Evolutionary conservation across 1,139 yeast genomes (phyloP), one percentile per base, ranked within the genome.

Genomic region (Pichia kudriavzevii): DNA sequence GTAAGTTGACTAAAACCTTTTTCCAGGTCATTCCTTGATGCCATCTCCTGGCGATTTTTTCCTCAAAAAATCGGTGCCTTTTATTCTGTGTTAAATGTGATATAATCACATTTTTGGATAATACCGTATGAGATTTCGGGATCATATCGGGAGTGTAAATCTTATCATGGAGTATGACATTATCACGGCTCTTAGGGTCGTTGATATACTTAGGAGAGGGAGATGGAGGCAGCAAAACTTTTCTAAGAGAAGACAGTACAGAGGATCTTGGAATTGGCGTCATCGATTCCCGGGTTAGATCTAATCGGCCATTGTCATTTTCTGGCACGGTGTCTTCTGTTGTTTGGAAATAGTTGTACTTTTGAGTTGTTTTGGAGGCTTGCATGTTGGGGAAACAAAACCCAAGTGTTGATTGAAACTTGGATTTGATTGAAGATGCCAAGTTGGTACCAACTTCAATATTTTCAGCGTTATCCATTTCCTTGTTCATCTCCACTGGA

Each of bases 1-100:
- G 75, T 40, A 93, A 61, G 32, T 75, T 74, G 1, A 88, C 96
- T 21, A 93, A 59, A 1, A 93, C 95, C 58, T 91, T 91, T 30
- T 97, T 66, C 99, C 99, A 91, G 4, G 72, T 60, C 84, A 87
- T 73, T 7, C 72, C 76, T 39, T 72, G 69, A 55, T 93, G 98
- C 79, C 94, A 91, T 38, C 76, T 78, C 31, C 95, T 63, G 0
- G 98, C 98, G 37, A 91, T 82, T 36, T 71, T 68, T 47, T 91
- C 97, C 53, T 91, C 97, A 7, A 77, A 55, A 34, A 63, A 58
- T 44, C 56, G 55, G 33, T 52, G 57, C 18, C 55, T 42, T 32
- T 48, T 50, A 14, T 42, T 34, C n/a, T 55, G 51, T 32, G 53
- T 59, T 24, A 43, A 24, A 13, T 40, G 46, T n/a, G 46, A 40